Base-by-base conservation (phyloP, 768 basidiomycete species). In the Mycena rebaudengoi region DNA sequence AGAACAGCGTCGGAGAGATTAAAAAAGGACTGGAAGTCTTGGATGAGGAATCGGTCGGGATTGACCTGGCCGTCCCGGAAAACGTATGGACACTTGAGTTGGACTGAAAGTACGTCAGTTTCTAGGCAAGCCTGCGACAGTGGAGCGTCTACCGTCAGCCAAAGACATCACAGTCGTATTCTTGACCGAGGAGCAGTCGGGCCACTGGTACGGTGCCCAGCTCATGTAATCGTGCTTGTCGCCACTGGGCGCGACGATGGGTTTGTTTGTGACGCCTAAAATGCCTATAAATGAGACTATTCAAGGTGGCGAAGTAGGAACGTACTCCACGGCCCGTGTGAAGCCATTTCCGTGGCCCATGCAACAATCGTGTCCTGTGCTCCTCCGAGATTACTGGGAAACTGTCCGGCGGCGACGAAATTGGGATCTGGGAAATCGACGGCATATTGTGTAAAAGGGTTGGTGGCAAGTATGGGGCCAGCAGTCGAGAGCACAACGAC, bases 121-220 rank as follows among this genome's bases (percentile, higher is more conserved):
- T n/a, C 1, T n/a, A 1, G 49, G 37, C 41, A 46, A 41, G 10
- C 50, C 57, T n/a, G 32, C 43, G 37, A 16, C 28, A 66, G 72
- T 56, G n/a, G n/a, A n/a, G 52, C 87, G 88, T 76, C 79, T 87
- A 71, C 67, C 86, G 76, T n/a, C n/a, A n/a, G n/a, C n/a, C 3
- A 77, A 79, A 8, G 85, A 77, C 28, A 90, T 73, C 49, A 72
- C 83, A 2, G 86, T 88, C 2, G 80, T 87, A 72, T 90, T 90
- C 18, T 82, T 82, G 32, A 82, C 86, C 7, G 75, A 73, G 13
- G 84, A 80, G 69, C 90, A 91, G 70, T 90, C 81, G 0, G 89
- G 88, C 89, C 89, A 89, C 73, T 80, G 82, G 62, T 91, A 91
- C 39, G 89, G 89, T 12, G 88, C 86, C 86, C 86, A 89, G 70